phyloP scores from a whole-genome alignment of 176 grass and related monocot species.

The Cenchrus americanus region DNA sequence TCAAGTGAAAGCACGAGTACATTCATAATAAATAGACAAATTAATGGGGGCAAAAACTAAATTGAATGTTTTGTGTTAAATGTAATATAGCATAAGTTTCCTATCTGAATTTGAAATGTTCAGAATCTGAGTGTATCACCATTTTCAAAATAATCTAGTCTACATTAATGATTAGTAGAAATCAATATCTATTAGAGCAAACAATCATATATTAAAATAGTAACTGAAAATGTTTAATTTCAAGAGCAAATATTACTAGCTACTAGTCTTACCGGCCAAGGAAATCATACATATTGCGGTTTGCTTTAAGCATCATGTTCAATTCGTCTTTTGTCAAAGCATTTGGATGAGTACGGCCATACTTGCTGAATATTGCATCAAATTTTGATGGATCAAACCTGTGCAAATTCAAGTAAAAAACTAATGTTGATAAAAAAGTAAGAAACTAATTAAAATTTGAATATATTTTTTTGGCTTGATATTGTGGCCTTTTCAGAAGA shows the following conservation, averaged over 20 bases:
- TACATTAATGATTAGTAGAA: background rate
- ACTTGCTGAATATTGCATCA: slow-evolving; percentile 71
- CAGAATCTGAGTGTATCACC: background rate
- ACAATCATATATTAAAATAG: background rate
- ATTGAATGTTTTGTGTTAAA: background rate
- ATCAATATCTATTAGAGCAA: background rate
- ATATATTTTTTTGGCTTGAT: background rate
- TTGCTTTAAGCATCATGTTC: slow-evolving; percentile 52
- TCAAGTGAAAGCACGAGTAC: background rate
- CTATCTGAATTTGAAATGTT: no score
- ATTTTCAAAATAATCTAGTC: background rate
- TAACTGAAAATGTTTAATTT: background rate
- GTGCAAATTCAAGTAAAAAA: background rate
- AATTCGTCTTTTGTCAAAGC: slow-evolving; percentile 61
- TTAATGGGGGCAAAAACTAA: background rate
- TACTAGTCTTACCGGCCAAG: slow-evolving; percentile 49
- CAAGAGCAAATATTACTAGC: background rate
- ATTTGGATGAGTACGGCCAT: slow-evolving; percentile 50
- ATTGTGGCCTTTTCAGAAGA: background rate
- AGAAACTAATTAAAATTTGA: background rate
- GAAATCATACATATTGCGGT: slow-evolving; percentile 57
- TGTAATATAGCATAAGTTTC: background rate
- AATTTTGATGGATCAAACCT: slow-evolving; percentile 71
- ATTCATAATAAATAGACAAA: background rate
- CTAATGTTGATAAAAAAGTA: no score